These are phyloP conservation scores for Aspergillus sp. DNA, from an alignment of 2,329 filamentous ascomycete genomes.

Conservation along the genomic window DNA sequence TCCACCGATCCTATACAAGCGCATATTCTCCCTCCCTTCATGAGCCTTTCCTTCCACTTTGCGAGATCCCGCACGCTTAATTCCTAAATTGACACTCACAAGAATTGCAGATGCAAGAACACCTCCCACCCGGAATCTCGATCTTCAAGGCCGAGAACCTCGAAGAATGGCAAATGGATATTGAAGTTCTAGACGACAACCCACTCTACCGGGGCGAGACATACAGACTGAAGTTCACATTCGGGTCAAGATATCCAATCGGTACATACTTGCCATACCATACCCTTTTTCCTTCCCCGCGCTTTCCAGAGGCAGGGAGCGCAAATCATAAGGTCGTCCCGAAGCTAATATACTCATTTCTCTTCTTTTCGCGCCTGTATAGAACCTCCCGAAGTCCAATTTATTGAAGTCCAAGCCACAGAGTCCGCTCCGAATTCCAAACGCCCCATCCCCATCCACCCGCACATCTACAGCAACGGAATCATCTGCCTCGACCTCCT, in stretches of 20 bases:
- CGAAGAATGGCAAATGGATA: slow-evolving; percentile 90
- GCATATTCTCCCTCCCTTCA: background rate
- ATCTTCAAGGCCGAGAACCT: slow-evolving; percentile 82
- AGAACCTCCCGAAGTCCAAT: slow-evolving; percentile 96
- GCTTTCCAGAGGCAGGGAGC: background rate
- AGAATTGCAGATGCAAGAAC: slow-evolving; percentile 57
- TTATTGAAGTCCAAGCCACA: slow-evolving; percentile 62
- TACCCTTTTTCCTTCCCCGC: background rate
- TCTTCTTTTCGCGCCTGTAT: background rate
- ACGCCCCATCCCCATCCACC: slow-evolving; percentile 83
- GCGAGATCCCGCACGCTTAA: too few relatives aligned
- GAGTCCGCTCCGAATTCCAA: slow-evolving; percentile 22
- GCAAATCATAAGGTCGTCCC: background rate
- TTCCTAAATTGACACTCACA: background rate
- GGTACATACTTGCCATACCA: slow-evolving; percentile 58
- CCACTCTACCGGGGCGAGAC: slow-evolving; percentile 80
- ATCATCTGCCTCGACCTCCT: slow-evolving; percentile 97
- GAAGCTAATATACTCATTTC: background rate
- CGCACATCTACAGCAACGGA: slow-evolving; percentile 97
- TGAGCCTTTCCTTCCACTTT: background rate
- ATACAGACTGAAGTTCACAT: slow-evolving; percentile 86
- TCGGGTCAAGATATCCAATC: slow-evolving; percentile 85
- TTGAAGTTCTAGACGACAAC: slow-evolving; percentile 85
- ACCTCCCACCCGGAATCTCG: slow-evolving; percentile 70
- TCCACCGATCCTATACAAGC: background rate